Evolutionary conservation across 2,329 filamentous ascomycete genomes (phyloP).

Genomic region (Leptographium galeiforme): DNA sequence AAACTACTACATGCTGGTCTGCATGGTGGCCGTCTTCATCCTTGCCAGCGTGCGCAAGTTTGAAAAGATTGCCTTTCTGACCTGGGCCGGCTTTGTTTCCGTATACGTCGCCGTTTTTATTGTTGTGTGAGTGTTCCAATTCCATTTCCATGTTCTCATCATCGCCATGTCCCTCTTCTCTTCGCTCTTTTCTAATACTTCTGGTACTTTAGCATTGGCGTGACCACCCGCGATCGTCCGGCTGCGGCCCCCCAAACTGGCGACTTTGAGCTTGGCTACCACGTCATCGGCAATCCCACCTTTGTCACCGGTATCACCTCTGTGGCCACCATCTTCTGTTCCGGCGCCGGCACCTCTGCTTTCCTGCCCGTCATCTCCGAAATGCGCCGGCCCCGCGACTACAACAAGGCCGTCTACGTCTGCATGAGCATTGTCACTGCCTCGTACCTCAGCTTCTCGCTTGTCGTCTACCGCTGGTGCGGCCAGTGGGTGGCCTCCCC

Average conservation of each 20-base stretch:
- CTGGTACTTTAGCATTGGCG: slow-evolving; percentile 20
- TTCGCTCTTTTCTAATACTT: background rate
- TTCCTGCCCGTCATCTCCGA: slow-evolving; percentile 54
- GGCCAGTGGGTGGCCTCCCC: slow-evolving; percentile 50
- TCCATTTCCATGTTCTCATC: too few species aligned
- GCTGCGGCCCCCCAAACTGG: slow-evolving; percentile 24
- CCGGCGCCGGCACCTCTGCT: slow-evolving; percentile 37
- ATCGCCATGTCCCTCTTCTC: background rate
- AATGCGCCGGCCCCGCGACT: slow-evolving; percentile 47
- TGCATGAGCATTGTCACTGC: slow-evolving; percentile 35
- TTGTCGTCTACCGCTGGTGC: slow-evolving; percentile 43
- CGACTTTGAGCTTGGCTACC: slow-evolving; percentile 29
- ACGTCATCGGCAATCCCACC: slow-evolving; percentile 36
- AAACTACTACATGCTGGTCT: slow-evolving; percentile 38
- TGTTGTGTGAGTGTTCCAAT: slow-evolving; percentile 18
- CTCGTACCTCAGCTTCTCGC: slow-evolving; percentile 36
- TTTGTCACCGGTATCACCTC: slow-evolving; percentile 43
- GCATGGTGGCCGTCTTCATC: slow-evolving; percentile 39
- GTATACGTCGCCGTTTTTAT: slow-evolving; percentile 43
- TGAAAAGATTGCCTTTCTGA: slow-evolving; percentile 39
- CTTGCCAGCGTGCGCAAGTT: slow-evolving; percentile 24
- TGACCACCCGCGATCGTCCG: slow-evolving; percentile 21
- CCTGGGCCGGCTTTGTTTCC: slow-evolving; percentile 37
- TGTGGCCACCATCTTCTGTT: slow-evolving; percentile 41
- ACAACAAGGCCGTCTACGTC: slow-evolving; percentile 38